Evolutionary conservation across 2,329 filamentous ascomycete species (phyloP).

Genomic region (Cladosporium sp.): DNA sequence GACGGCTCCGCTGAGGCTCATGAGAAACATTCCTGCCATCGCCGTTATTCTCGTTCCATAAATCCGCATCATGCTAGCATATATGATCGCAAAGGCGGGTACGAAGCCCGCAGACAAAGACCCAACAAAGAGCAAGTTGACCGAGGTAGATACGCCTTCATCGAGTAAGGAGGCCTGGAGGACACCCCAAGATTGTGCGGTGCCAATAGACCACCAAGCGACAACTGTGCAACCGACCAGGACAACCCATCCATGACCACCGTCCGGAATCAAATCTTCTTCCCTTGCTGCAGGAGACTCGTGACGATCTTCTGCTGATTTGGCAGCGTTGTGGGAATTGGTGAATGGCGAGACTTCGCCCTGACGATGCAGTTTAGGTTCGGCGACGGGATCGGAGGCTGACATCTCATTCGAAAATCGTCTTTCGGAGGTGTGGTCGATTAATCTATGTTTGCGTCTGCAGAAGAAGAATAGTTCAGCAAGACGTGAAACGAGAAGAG

Average conservation of each 20-base stretch:
- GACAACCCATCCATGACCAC: conserved; percentile 3
- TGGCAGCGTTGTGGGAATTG: no score
- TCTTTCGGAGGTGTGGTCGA: no score
- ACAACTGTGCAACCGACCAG: conserved; percentile 19
- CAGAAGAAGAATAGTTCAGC: no score
- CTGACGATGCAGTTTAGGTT: no score
- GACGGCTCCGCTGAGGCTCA: conserved; percentile 52
- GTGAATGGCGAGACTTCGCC: no score
- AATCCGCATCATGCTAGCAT: conserved; percentile 51
- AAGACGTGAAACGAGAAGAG: no score
- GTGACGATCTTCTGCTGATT: no score
- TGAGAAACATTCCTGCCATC: conserved; percentile 51
- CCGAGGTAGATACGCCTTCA: conserved; percentile 49
- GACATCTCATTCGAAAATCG: no score
- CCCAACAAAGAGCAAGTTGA: conserved; percentile 60
- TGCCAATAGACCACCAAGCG: conserved; percentile 47
- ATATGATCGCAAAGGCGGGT: conserved; percentile 54
- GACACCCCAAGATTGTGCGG: conserved; percentile 61
- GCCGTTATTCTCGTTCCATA: conserved; percentile 52
- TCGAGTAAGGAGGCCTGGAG: conserved; percentile 58
- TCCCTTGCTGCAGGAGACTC: no score
- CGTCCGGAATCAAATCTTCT: conserved; percentile 9
- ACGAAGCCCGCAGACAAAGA: conserved; percentile 54
- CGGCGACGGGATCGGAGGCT: no score
- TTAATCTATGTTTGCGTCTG: no score